phyloP scores from a whole-genome alignment of 495 filamentous ascomycete genomes.

The Trypethelium eluteriae region DNA sequence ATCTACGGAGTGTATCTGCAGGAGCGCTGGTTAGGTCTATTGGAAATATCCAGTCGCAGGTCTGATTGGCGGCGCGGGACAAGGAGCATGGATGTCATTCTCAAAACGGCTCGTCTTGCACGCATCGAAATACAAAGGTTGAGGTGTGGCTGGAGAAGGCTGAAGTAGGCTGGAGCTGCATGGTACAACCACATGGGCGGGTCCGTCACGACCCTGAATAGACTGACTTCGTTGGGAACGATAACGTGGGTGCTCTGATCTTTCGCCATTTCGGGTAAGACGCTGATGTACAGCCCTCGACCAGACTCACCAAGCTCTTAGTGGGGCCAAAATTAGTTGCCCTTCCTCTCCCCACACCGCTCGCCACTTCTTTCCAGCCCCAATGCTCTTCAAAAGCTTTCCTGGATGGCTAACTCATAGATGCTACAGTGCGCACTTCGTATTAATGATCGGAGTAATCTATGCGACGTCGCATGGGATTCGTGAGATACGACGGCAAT shows the following conservation, averaged over 20 bases:
- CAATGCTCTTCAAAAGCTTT: not conserved
- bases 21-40: not conserved
- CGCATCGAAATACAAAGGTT: not conserved
- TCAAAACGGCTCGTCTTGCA: not conserved
- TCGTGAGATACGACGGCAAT: not conserved
- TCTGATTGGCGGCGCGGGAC: not conserved
- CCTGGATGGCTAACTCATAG: slow-evolving; percentile 2
- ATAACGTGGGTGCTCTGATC: not conserved
- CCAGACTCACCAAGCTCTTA: not conserved
- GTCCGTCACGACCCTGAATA: too few relatives aligned
- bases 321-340: slow-evolving; percentile 1
- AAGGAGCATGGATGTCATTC: too few relatives aligned
- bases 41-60: not conserved
- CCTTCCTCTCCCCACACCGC: not conserved
- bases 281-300: not conserved
- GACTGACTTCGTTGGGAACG: not conserved
- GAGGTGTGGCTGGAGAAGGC: not conserved
- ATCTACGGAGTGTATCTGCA: not conserved
- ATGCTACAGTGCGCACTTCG: not conserved
- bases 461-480: not conserved
- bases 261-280: not conserved
- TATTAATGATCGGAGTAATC: not conserved
- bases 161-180: not conserved
- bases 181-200: too few relatives aligned
- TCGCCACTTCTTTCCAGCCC: not conserved